Base-by-base conservation (phyloP, 1,284 basidiomycete genomes). In the Malassezia equina region DNA sequence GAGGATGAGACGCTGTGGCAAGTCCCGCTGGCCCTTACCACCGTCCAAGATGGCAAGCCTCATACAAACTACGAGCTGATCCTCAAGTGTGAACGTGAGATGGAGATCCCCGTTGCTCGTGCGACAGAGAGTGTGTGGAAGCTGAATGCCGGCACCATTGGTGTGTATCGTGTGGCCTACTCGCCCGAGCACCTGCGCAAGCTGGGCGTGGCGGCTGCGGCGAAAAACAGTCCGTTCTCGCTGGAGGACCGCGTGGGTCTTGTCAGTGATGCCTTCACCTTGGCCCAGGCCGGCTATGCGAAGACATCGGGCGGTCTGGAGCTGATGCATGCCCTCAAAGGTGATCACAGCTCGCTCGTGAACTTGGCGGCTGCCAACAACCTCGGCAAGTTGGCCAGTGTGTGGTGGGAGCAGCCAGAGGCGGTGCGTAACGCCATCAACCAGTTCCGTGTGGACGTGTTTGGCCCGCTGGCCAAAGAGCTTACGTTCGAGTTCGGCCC, bases 1-100 rank as follows among this genome's bases (percentile, higher is more conserved):
- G 86, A 95, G 61, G 90, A 96, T 71, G 80, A 88, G 76, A 93
- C 88, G 2, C 79, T 89, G 59, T 96, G 93, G 90, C 84, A 69
- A 45, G 75, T 94, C 34, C 91, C 91, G 15, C 78, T 95, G 57
- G 81, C 81, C 64, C 75, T 95, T 56, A 78, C 87, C 61, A 84
- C 84, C 3, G 76, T 82, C 29, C 79, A 80, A 53, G 72, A 69
- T 7, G 69, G 78, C 54, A 86, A 85, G 33, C 81, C 82, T 59
- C 75, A 73, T 8, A 75, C 86, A 52, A 81, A 93, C 76, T 82
- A 80, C 63, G 78, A 80, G 40, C 78, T 81, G 15, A 75, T 93
- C 33, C 80, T 95, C 36, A 77, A 80, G 58, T 79, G 81, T 56
- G 47, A 62, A 41, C 83, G 88, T 51, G 84, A 88, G 75, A 80